Base-by-base conservation (phyloP, 2,329 filamentous ascomycete species). In the Aureobasidium vineae region DNA sequence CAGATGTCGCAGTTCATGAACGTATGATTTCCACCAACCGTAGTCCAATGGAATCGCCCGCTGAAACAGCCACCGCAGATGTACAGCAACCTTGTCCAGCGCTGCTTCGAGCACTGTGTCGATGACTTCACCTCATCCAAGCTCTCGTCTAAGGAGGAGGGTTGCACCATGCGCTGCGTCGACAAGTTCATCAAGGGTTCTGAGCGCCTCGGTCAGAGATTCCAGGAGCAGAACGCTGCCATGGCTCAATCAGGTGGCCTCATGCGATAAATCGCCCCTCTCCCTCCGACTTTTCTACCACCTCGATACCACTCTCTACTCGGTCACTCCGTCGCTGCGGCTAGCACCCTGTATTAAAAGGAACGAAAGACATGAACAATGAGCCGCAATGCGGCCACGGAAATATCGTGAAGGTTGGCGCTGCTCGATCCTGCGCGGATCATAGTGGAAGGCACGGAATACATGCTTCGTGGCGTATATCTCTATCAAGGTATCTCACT, bases 1-100 rank as follows among this genome's bases (percentile, higher is more conserved):
- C 95, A 99, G 82, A 91, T 99, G 85, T 97, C 97, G 83, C 94
- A 98, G 78, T 98, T 99, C 78, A 97, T 98, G 89, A 90, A 87
- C 75, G 95, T 98, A 85, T 73, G 91, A 84, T 66, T 43, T 60
- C 38, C 68, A 56, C 67, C 56, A 67, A 15, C 13, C 4, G 11
- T 11, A 5, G 4, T 3, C 1, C 15, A 10, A 28, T 57, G 31
- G 26, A 11, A 53, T 19, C 26, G 15, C 36, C 52, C 33, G 31
- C 66, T 63, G 59, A 63, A 47, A 61, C 19, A 54, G 66, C 59
- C 38, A 47, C 36, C 38, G 15, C 71, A 89, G 86, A 88, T 88
- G 82, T 89, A 89, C 79, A 88, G 86, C 75, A 88, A 86, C 80
- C 84, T 91, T 65, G 90, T 92, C 74, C 89, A 92, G 79, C 86